Base-by-base conservation (phyloP, 208 protist genomes). In the Trypanosoma boissoni region DNA sequence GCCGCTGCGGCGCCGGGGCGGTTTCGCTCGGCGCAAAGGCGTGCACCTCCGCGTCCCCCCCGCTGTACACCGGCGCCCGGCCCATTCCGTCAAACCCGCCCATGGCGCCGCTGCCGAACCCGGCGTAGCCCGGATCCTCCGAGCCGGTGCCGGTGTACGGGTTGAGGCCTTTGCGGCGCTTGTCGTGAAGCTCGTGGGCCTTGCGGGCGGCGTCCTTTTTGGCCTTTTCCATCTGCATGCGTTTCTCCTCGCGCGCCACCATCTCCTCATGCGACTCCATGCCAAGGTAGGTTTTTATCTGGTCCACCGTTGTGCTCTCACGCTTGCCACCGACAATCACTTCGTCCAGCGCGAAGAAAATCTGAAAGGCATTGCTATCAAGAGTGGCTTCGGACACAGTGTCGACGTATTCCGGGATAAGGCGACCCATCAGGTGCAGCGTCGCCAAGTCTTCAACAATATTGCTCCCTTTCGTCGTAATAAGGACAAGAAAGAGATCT, bases 391-490 rank as follows among this genome's bases (percentile, higher is more conserved):
- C 97, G 18, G 45, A 77, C 5, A 72, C 50, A 14, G 76, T 70
- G 1, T 84, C 54, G 28, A 95, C 77, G 66, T 97, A 97, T 70
- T 98, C 94, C 8, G 86, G 88, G 36, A 97, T 83, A 34, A 96
- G 67, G 5, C 83, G 76, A 12, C 79, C 82, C 61, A 99, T 87
- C 20, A 99, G 63, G 42, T 97, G 90, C 31, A 99, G 75, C 10
- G 97, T 99, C 26, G 96, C 96, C 0, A 99, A 72, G 71, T 99
- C 98, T 65, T 99, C 97, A 1, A 99, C 84, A 62, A 99, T 99
- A 79, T 99, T 99, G 58, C 79, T 80, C 23, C 83, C 83, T 80
- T 94, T 98, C 27, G 91, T 97, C 1, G 97, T 99, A 32, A 99
- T 80, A 23, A 99, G 77, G 7, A 99, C 76, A 14, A 97, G 64